A percentile compares a stretch with the other conserved stretches of the same genome.
Conservation (phyloP, 2,329 filamentous ascomycete species). For the Coleophoma cylindrospora region DNA sequence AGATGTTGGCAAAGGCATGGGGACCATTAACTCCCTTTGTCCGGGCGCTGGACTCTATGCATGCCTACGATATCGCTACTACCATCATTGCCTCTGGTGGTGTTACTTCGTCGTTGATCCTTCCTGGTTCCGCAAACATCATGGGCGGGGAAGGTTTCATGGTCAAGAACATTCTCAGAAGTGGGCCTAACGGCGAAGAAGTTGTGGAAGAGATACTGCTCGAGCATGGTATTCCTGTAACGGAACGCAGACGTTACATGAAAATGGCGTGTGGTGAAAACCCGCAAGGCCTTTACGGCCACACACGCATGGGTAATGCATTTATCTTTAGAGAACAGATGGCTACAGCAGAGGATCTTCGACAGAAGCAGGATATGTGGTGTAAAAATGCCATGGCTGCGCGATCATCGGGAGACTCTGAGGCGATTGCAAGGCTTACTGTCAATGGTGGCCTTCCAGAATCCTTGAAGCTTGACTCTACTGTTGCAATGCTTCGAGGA, state of each 20-base stretch:
- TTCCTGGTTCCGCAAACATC: conserved; percentile 38
- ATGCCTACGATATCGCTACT: conserved; percentile 34
- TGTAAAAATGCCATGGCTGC: conserved; percentile 21
- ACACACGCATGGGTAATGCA: conserved; percentile 35
- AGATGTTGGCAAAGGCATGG: conserved; percentile 20
- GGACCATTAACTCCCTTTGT: conserved; percentile 33
- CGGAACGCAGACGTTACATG: conserved; percentile 31
- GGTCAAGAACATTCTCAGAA: conserved; percentile 33
- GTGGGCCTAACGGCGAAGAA: conserved; percentile 30
- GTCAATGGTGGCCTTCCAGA: conserved; percentile 22
- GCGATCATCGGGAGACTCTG: conserved; percentile 12
- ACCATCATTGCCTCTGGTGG: conserved; percentile 36
- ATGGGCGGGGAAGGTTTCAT: conserved; percentile 39
- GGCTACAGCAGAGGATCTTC: conserved; percentile 29
- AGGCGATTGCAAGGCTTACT: conserved; percentile 12
- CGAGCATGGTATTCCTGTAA: conserved; percentile 30
- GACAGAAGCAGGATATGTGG: conserved; percentile 31
- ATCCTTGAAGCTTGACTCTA: conserved; percentile 34
- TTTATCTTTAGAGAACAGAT: conserved; percentile 35
- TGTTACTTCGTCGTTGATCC: conserved; percentile 38
- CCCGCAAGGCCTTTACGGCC: conserved; percentile 30
- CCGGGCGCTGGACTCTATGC: conserved; percentile 33
- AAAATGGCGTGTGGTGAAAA: conserved; percentile 44
- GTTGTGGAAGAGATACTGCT: conserved; percentile 36
- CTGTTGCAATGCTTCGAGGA: conserved; percentile 34